phyloP scores from a whole-genome alignment of 352 stramenopile genomes.

The Elongisporangium prolatum region DNA sequence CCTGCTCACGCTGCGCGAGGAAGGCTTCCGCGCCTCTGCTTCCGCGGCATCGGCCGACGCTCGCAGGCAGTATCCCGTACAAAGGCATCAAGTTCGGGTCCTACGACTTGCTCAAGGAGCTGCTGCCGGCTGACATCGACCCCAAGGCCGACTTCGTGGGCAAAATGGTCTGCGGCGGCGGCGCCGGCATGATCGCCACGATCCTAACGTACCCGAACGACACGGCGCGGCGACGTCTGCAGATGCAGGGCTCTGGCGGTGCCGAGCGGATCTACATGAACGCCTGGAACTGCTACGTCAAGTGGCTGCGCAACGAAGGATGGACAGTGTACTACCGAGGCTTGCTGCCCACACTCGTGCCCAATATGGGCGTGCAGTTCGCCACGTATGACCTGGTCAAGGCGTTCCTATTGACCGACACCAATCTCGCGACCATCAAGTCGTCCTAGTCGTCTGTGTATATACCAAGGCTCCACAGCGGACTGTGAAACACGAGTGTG shows the following conservation, averaged over 20 bases:
- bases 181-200: slow-evolving; percentile 78
- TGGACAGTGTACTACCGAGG: slow-evolving; percentile 71
- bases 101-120: slow-evolving; percentile 58
- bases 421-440: not conserved
- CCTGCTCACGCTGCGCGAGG: slow-evolving; percentile 59
- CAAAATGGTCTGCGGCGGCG: slow-evolving; percentile 74
- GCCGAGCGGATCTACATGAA: slow-evolving; percentile 54
- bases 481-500: no score
- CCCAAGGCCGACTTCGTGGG: slow-evolving; percentile 47
- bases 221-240: slow-evolving; percentile 76
- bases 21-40: slow-evolving; percentile 57
- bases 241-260: slow-evolving; percentile 83
- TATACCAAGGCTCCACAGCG: no score
- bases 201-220: slow-evolving; percentile 89
- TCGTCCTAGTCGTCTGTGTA: no score
- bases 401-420: slow-evolving; percentile 18
- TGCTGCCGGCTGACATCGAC: slow-evolving; percentile 54
- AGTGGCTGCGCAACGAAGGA: slow-evolving; percentile 61
- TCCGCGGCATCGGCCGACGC: slow-evolving; percentile 70
- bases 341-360: slow-evolving; percentile 74
- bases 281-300: slow-evolving; percentile 72
- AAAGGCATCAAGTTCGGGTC: slow-evolving; percentile 82
- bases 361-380: slow-evolving; percentile 87
- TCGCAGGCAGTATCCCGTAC: slow-evolving; percentile 70
- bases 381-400: slow-evolving; percentile 82